phyloP scores from a whole-genome alignment of 306 rosid species.

The Vachellia collinsii region DNA sequence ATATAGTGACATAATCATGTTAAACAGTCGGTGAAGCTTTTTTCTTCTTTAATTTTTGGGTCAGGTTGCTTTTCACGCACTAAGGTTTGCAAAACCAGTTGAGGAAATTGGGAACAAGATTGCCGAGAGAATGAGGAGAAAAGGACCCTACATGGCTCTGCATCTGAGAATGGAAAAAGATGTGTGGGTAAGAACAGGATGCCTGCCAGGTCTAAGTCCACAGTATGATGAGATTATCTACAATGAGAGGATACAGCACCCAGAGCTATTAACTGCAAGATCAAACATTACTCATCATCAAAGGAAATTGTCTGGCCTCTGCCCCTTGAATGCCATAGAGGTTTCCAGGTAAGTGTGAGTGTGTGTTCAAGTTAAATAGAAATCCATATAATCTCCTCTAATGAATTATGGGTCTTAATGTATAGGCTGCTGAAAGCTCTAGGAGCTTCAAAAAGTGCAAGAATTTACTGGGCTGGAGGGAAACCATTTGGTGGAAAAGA shows the following conservation, averaged over 20 bases:
- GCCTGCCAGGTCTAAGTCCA: constrained; percentile 80
- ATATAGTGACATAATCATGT: background rate
- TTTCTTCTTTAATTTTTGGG: background rate
- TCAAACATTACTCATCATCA: constrained; percentile 92
- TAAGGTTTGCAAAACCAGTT: constrained; percentile 87
- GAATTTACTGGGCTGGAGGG: constrained; percentile 97
- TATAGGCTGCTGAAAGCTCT: constrained; percentile 88
- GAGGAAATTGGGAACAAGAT: constrained; percentile 77
- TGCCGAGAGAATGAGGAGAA: constrained; percentile 76
- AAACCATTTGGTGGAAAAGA: constrained; percentile 86
- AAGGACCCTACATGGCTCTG: constrained; percentile 89
- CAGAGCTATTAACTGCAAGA: constrained; percentile 80
- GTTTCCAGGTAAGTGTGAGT: constrained; percentile 60
- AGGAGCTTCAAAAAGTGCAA: constrained; percentile 73
- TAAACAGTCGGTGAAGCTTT: background rate
- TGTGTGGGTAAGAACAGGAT: constrained; percentile 99
- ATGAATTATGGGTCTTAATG: background rate
- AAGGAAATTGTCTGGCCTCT: constrained; percentile 87
- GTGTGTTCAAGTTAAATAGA: background rate
- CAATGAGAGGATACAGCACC: constrained; percentile 66
- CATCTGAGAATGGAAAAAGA: constrained; percentile 97
- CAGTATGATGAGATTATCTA: constrained; percentile 74
- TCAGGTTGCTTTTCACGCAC: constrained; percentile 90
- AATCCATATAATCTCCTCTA: background rate
- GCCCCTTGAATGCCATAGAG: constrained; percentile 89